A percentile compares a stretch with the other conserved stretches of the same genome.
phyloP scores from a whole-genome alignment of 345 rosid genomes.

The Citrus unshiu region DNA sequence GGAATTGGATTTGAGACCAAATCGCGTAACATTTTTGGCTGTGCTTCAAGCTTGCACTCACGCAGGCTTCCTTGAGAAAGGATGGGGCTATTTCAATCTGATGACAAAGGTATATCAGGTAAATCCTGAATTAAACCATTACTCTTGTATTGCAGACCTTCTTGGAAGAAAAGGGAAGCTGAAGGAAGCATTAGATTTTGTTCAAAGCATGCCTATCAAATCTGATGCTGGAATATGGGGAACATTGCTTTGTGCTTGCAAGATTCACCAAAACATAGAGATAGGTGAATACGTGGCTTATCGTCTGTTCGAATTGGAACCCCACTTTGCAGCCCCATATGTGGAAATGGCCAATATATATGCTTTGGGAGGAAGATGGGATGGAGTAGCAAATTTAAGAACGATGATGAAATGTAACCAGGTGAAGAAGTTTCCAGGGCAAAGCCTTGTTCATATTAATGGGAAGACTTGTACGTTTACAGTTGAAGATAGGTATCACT shows the following conservation, averaged over 20 bases:
- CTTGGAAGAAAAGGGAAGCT: slow-evolving; percentile 58
- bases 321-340: slow-evolving; percentile 45
- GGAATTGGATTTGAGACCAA: slow-evolving; percentile 38
- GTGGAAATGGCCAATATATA: slow-evolving; percentile 60
- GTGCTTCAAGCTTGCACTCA: slow-evolving; percentile 65
- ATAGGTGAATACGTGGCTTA: slow-evolving; percentile 41
- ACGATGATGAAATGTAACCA: slow-evolving; percentile 43
- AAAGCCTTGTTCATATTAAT: slow-evolving; percentile 40
- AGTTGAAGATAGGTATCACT: slow-evolving; percentile 44
- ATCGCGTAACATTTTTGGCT: slow-evolving; percentile 55
- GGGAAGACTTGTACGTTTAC: slow-evolving; percentile 43
- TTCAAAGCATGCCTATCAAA: slow-evolving; percentile 38
- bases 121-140: slow-evolving; percentile 52
- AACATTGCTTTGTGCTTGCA: slow-evolving; percentile 55
- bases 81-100: slow-evolving; percentile 43
- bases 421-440: slow-evolving; percentile 52
- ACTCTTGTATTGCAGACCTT: slow-evolving; percentile 64
- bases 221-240: slow-evolving; percentile 71
- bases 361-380: slow-evolving; percentile 50
- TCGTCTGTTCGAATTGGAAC: slow-evolving; percentile 36
- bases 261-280: slow-evolving; percentile 42
- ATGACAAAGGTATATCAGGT: slow-evolving; percentile 40
- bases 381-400: slow-evolving; percentile 40
- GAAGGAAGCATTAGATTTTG: slow-evolving; percentile 45
- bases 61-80: slow-evolving; percentile 55